phyloP scores from a whole-genome alignment of 345 rosid genomes.

The Hibiscus mutabilis region DNA sequence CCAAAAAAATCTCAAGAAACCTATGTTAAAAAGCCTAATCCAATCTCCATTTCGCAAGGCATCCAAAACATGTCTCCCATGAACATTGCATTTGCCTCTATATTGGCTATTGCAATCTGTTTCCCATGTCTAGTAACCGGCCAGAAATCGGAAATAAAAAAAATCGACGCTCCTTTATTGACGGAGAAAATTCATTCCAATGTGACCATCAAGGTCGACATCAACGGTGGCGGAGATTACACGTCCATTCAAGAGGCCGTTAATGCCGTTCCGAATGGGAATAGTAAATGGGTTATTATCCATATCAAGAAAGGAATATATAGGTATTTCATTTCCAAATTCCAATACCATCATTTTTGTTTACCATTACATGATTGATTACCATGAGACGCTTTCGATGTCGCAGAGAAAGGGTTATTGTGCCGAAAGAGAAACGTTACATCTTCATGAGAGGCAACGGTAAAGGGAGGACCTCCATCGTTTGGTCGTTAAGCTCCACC shows the following conservation, averaged over 20 bases:
- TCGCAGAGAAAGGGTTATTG: conserved; percentile 62
- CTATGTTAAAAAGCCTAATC: neutral
- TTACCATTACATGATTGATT: too few relatives aligned
- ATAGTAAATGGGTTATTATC: conserved; percentile 64
- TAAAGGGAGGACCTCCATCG: conserved; percentile 59
- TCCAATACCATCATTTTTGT: too few relatives aligned
- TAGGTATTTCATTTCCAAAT: conserved; percentile 32
- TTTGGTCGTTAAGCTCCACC: conserved; percentile 46
- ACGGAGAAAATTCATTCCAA: conserved; percentile 57
- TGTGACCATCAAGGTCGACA: conserved; percentile 64
- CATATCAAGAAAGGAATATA: conserved; percentile 79
- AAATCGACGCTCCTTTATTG: conserved; percentile 52
- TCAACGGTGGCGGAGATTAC: conserved; percentile 68
- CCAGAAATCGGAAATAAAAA: neutral
- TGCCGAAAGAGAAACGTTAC: conserved; percentile 62
- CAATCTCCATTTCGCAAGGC: neutral
- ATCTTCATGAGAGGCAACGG: conserved; percentile 97
- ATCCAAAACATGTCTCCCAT: neutral
- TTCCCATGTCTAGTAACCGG: conserved; percentile 18
- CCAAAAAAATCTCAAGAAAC: neutral
- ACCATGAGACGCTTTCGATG: too few relatives aligned
- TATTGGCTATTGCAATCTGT: conserved; percentile 14
- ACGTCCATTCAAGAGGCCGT: conserved; percentile 37
- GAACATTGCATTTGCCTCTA: conserved; percentile 10
- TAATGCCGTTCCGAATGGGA: conserved; percentile 59